Conservation (phyloP, 2,329 filamentous ascomycete species). For the Diaporthe velutina region DNA sequence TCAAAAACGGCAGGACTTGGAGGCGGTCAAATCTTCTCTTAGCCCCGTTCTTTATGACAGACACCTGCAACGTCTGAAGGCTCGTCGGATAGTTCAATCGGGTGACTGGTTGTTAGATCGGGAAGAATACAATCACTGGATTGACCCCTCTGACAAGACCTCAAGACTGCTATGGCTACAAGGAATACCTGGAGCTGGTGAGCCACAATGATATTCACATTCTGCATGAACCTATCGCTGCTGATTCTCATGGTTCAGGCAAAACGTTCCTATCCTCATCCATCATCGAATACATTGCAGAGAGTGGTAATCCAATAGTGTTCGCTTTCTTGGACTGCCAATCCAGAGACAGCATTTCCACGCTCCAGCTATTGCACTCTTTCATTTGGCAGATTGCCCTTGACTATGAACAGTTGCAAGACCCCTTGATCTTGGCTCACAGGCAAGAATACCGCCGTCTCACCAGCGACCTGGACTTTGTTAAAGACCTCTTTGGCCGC, state of each 20-base stretch:
- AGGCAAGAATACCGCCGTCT: background rate
- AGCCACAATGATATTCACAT: background rate
- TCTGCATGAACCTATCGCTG: background rate
- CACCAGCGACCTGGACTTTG: background rate
- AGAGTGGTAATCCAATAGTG: background rate
- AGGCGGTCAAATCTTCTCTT: background rate
- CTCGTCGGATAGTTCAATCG: background rate
- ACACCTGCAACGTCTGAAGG: background rate
- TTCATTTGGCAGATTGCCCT: background rate
- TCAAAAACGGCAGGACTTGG: background rate
- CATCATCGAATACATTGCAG: background rate
- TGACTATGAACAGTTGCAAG: background rate
- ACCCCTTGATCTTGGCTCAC: background rate
- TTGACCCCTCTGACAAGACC: background rate
- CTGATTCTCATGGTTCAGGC: background rate
- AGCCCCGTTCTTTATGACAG: background rate
- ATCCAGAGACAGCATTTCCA: background rate
- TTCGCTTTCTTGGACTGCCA: background rate
- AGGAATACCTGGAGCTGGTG: conserved; percentile 3
- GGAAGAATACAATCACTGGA: background rate
- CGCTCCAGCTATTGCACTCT: background rate
- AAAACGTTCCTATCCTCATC: background rate
- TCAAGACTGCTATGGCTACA: background rate
- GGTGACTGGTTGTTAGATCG: background rate
- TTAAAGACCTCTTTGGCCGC: background rate